These are phyloP conservation scores for Colletotrichum sp. DNA, from an alignment of 2,329 filamentous ascomycete genomes.

Conservation along the genomic window DNA sequence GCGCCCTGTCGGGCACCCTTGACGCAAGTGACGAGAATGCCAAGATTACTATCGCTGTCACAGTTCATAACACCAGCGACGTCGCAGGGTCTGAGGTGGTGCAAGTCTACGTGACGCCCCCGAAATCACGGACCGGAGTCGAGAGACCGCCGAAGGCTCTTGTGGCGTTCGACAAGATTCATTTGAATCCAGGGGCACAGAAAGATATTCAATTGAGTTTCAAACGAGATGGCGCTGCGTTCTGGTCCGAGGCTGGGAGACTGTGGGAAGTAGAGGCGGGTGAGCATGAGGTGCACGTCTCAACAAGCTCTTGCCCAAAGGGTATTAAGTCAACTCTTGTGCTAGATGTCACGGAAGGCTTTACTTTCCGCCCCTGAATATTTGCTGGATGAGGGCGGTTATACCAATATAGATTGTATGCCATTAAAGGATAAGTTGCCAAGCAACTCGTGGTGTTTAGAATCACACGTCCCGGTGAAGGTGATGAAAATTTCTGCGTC, in stretches of 20 bases:
- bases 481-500: accelerated
- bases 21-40: background rate
- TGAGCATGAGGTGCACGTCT: background rate
- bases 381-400: background rate
- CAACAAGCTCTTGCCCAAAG: background rate
- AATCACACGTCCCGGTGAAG: background rate
- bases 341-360: background rate
- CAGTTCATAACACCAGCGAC: background rate
- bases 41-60: background rate
- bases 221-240: background rate
- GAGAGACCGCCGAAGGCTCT: background rate
- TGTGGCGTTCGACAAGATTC: background rate
- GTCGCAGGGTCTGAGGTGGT: background rate
- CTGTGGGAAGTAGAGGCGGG: background rate
- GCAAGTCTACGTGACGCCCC: background rate
- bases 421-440: background rate
- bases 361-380: background rate
- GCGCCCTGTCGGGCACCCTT: background rate
- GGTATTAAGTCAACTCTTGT: background rate
- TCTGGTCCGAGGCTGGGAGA: background rate
- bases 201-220: background rate
- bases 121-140: background rate
- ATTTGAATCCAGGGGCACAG: background rate
- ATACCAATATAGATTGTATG: background rate
- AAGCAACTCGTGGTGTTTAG: background rate